Percentiles rank a stretch among this genome's conserved stretches.
These are phyloP conservation scores for Xylaria sp. DNA, from an alignment of 2,329 filamentous ascomycete genomes.

Conservation along the genomic window DNA sequence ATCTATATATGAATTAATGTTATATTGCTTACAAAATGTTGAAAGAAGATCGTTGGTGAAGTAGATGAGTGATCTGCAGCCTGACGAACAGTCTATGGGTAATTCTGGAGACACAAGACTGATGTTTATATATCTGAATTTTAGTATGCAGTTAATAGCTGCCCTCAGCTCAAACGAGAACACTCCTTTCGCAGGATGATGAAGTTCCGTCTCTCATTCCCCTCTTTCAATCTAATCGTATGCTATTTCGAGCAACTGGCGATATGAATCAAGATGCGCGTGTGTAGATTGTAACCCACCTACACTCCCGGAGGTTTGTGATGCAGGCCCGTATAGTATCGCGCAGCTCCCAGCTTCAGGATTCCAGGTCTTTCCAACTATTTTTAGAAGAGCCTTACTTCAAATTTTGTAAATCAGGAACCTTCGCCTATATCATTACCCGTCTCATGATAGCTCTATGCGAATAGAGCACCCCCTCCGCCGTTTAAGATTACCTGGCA, in stretches of 20 bases:
- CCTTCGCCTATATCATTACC: background rate
- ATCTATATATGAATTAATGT: background rate
- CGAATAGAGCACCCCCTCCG: background rate
- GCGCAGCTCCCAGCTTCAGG: constrained; percentile 18
- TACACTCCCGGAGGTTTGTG: constrained; percentile 13
- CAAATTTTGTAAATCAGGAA: constrained; percentile 5
- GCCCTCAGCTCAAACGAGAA: constrained; percentile 1
- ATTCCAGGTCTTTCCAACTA: constrained; percentile 5
- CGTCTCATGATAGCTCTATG: constrained; percentile 2
- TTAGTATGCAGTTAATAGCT: background rate
- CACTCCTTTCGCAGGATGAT: constrained; percentile 14
- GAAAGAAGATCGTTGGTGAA: constrained; percentile 14
- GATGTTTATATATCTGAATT: constrained; percentile 29
- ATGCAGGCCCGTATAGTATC: constrained; percentile 29
- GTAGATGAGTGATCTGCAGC: constrained; percentile 21
- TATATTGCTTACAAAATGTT: constrained; percentile 7
- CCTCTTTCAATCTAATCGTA: constrained; percentile 9
- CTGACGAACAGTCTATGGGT: constrained; percentile 3
- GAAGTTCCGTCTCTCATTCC: constrained; percentile 13
- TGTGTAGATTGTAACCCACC: constrained; percentile 21
- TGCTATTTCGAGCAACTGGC: background rate
- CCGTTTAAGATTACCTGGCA: background rate
- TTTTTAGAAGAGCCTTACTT: constrained; percentile 27
- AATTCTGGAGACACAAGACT: background rate
- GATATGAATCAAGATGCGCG: constrained; percentile 3